phyloP scores from a whole-genome alignment of 805 yeast species.

The Candida peoriensis region DNA sequence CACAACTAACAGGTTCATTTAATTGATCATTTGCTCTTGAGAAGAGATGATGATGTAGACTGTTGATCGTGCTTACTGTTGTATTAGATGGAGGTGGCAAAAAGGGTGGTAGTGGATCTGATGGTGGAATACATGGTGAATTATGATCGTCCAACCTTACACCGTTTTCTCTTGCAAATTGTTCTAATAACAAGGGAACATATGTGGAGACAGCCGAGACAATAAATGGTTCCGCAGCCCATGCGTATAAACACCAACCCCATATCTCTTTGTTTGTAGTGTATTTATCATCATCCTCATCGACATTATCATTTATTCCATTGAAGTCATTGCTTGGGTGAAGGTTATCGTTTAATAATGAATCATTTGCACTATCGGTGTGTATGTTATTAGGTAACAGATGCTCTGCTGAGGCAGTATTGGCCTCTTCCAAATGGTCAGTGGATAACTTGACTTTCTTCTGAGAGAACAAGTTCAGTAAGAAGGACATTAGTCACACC shows the following conservation, averaged over 20 bases:
- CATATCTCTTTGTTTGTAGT: conserved; percentile 40
- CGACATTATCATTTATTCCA: not conserved
- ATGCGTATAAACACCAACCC: conserved; percentile 68
- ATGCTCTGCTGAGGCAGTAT: no score
- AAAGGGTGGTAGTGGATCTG: conserved; percentile 28
- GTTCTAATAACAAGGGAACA: conserved; percentile 67
- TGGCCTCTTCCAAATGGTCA: no score
- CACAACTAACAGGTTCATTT: conserved; percentile 37
- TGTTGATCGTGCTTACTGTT: no score
- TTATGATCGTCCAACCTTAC: conserved; percentile 55
- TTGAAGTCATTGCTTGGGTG: not conserved
- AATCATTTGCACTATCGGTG: no score
- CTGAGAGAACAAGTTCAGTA: no score
- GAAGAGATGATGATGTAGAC: conserved; percentile 7
- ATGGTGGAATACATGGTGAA: conserved; percentile 42
- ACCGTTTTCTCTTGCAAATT: conserved; percentile 68
- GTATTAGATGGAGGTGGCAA: conserved; percentile 27
- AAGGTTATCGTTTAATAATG: no score
- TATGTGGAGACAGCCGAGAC: conserved; percentile 78
- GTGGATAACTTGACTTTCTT: no score
- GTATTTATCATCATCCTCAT: conserved; percentile 11
- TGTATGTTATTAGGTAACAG: no score
- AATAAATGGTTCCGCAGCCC: conserved; percentile 78
- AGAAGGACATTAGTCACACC: no score
- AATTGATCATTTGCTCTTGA: not conserved